Evolutionary conservation across 2,329 filamentous ascomycete genomes (phyloP), one percentile per base, ranked within the genome.

Genomic region (Cryphonectria nitschkei): DNA sequence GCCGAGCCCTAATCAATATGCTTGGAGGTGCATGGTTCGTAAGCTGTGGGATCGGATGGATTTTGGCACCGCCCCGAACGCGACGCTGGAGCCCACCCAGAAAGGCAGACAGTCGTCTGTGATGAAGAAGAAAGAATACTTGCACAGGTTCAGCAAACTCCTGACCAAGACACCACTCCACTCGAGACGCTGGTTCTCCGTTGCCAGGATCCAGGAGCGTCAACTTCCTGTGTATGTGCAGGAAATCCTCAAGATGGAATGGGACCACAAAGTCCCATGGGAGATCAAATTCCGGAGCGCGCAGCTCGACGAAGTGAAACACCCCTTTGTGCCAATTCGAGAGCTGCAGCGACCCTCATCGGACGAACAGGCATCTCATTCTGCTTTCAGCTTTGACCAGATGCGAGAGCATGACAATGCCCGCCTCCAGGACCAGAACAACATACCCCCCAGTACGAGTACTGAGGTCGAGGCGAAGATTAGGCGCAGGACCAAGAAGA

Each of bases 131-230:
- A 29, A 19, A 13, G 8, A 22, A 0, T 68, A 43, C n/a, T 46
- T 69, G 41, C 26, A 54, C 1, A 52, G 2, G 0, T 73, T 73
- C 58, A 29, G 19, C n/a, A 9, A 50, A 9, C 68, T 61, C 56
- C 32, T 73, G 9, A 64, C 50, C 26, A 73, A 73, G 52, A 61
- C 71, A 2, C 69, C 71, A 2, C 69, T 71, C 16, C 71, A 73
- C 52, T 71, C 71, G 22, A 54, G 71, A 6, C 67, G 71, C 2
- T 73, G 69, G 67, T 73, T 60, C 52, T 41, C 68, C 0, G 7
- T 62, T 7, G 54, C 71, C 34, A 32, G 67, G 7, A 34, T 63
- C 22, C 7, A 14, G 0, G 22, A 14, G 11, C 26, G 64, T 3
- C 43, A 65, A 14, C 7, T 50, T 0, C 56, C 32, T 2, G 9